These are phyloP conservation scores for Fusarium armeniacum DNA, from an alignment of 2,329 filamentous ascomycete species.

Conservation along the genomic window DNA sequence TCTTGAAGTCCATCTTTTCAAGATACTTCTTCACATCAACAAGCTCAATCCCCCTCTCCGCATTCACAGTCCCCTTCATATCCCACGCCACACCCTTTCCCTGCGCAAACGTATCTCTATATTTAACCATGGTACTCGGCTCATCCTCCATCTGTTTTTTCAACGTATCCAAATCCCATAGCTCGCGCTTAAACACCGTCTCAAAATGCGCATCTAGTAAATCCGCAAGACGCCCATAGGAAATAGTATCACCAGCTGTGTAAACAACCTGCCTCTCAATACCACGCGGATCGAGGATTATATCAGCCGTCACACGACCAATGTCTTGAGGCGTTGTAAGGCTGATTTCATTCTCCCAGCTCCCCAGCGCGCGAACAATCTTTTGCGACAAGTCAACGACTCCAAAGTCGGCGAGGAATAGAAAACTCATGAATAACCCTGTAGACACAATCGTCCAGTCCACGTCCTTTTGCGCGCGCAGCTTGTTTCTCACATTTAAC, in stretches of 20 bases:
- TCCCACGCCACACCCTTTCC: slow-evolving; percentile 73
- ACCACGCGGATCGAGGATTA: slow-evolving; percentile 61
- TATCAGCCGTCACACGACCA: slow-evolving; percentile 69
- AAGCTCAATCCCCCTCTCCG: slow-evolving; percentile 61
- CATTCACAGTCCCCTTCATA: slow-evolving; percentile 66
- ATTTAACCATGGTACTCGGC: slow-evolving; percentile 68
- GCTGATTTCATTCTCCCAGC: slow-evolving; percentile 73
- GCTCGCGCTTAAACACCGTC: slow-evolving; percentile 61
- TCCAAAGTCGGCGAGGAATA: slow-evolving; percentile 74
- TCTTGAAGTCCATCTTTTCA: slow-evolving; percentile 37
- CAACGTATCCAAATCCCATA: slow-evolving; percentile 64
- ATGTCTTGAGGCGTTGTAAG: slow-evolving; percentile 75
- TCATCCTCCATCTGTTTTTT: slow-evolving; percentile 61
- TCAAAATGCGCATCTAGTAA: slow-evolving; percentile 61
- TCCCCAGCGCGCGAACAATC: slow-evolving; percentile 67
- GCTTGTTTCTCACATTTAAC: slow-evolving; percentile 67
- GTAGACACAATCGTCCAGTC: slow-evolving; percentile 77
- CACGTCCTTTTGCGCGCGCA: slow-evolving; percentile 63
- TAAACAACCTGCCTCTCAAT: slow-evolving; percentile 64
- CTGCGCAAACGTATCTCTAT: slow-evolving; percentile 71
- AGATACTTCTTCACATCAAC: slow-evolving; percentile 60
- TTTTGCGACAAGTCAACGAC: slow-evolving; percentile 65
- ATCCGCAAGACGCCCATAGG: slow-evolving; percentile 67
- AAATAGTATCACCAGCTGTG: slow-evolving; percentile 73
- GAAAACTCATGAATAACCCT: slow-evolving; percentile 78